Base-by-base conservation (phyloP, 306 rosid genomes). In the Castanospermum australe region DNA sequence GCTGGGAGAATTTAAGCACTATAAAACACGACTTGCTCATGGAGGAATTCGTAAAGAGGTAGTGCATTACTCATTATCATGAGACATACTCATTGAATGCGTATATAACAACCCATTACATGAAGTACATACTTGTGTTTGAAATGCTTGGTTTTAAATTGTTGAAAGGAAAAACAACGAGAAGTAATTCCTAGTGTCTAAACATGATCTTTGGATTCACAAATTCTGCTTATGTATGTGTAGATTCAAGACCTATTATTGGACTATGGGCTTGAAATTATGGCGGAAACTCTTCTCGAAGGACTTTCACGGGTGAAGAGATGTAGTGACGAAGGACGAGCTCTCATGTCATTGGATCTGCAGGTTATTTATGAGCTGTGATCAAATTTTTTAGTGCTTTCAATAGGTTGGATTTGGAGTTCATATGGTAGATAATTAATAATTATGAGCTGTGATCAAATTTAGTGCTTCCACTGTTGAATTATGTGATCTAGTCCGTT, bases 1-100 rank as follows among this genome's bases (percentile, higher is more conserved):
- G 80, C 84, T 96, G 90, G 99, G 99, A 57, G 99, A 96, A 84
- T 96, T 96, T 83, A 96, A 96, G 92, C 98, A 93, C 86, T 96
- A 87, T 78, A 93, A 91, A 88, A 96, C 99, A n/a, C 90, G 96
- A 80, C 90, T 96, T 71, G 91, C 85, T 84, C 92, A 91, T 76
- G 97, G 94, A 18, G 98, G 96, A 85, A 87, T 96, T 77, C 90
- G 90, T 77, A 90, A 88, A 79, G 98, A 96, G 99, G 99, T 96
- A 93, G 82, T 79, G 41, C 21, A 55, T 41, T 67, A 39, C 73
- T 80, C 71, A 73, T 67, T 87, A 67, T 79, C 35, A 5, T 33
- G 51, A 52, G 80, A 79, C 52, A 62, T 71, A 60, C 67, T 62
- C 50, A 38, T 77, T 63, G 45, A 75, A 50, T 69, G 72, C 47